These are phyloP conservation scores for Trichoderma brevicompactum DNA, from an alignment of 2,329 filamentous ascomycete species.

Conservation along the genomic window DNA sequence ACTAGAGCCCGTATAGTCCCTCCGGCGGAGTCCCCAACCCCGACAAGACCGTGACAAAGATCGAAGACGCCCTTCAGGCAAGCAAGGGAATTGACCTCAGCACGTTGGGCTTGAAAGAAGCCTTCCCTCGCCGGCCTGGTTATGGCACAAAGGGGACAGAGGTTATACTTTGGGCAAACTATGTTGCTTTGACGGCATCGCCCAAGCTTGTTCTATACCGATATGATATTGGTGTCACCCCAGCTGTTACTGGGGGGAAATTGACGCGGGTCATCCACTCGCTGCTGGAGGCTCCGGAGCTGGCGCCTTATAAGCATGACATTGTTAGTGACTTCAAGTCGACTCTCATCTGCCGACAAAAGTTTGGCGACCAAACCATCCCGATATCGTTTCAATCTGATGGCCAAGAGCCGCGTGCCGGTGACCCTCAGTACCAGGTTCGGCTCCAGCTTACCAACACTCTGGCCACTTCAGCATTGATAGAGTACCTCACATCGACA, in stretches of 20 bases:
- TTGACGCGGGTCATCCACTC: slow-evolving; percentile 31
- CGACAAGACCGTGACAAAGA: slow-evolving; percentile 18
- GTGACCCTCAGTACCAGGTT: slow-evolving; percentile 33
- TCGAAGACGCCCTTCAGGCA: slow-evolving; percentile 26
- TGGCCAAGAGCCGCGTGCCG: slow-evolving; percentile 35
- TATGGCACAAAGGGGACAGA: slow-evolving; percentile 29
- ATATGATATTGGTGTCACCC: slow-evolving; percentile 27
- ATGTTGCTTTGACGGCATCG: slow-evolving; percentile 26
- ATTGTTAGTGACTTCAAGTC: slow-evolving; percentile 44
- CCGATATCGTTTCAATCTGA: slow-evolving; percentile 38
- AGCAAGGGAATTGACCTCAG: slow-evolving; percentile 13
- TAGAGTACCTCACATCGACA: slow-evolving; percentile 38
- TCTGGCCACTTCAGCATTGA: slow-evolving; percentile 35
- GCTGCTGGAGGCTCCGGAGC: slow-evolving; percentile 34
- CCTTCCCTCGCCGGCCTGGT: slow-evolving; percentile 28
- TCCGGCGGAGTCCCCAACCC: slow-evolving; percentile 18
- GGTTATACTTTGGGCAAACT: slow-evolving; percentile 31
- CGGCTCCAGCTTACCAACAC: slow-evolving; percentile 35
- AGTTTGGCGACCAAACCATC: slow-evolving; percentile 31
- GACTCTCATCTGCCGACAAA: slow-evolving; percentile 38
- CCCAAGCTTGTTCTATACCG: slow-evolving; percentile 29
- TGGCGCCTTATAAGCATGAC: slow-evolving; percentile 30
- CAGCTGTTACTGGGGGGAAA: slow-evolving; percentile 25
- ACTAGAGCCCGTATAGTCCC: neutral
- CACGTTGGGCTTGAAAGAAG: slow-evolving; percentile 18